Base-by-base conservation (phyloP, 2,329 filamentous ascomycete species). In the Phaeomoniella chlamydospora region DNA sequence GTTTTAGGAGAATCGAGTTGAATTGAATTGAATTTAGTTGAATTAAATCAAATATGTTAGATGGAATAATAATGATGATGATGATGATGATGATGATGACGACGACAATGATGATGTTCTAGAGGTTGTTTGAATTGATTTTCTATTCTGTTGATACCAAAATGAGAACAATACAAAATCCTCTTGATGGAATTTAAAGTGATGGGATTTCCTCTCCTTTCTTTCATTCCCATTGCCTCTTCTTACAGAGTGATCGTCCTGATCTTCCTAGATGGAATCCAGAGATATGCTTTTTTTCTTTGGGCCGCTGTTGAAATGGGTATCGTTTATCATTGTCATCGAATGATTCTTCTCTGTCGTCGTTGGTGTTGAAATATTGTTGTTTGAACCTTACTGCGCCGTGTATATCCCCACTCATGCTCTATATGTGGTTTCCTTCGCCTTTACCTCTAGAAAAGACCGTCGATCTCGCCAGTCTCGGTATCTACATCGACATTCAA, bases 401-500 rank as follows among this genome's bases (percentile, higher is more conserved):
- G 13, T 6, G 5, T n/a, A 32, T n/a, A 14, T 5, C 5, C 30
- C 5, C 30, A 5, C 5, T 15, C 5, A 6, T 6, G 5, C 13
- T 32, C 13, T 5, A n/a, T n/a, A 5, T 5, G 13, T 14, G 13
- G 30, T 5, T 5, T 14, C 14, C 14, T 10, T 6, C 10, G 14
- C 4, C 16, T 9, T 9, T 16, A 4, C 32, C 32, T 29, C 34
- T 85, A 98, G 60, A 96, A 98, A 38, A 98, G 71, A 4, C 90
- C 82, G 39, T 84, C 76, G 45, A 88, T 84, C 62, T 88, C 81
- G 37, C 82, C 82, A n/a, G 80, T 87, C 64, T 86, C 80, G 4
- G 68, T 61, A 49, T 88, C 79, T 31, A 78, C 69, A 47, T 94
- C 88, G 32, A 94, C 87, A 50, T 94, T 94, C 42, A 96, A 67